phyloP scores from a whole-genome alignment of 2,329 filamentous ascomycete species.

The Aspergillus ochraceus region DNA sequence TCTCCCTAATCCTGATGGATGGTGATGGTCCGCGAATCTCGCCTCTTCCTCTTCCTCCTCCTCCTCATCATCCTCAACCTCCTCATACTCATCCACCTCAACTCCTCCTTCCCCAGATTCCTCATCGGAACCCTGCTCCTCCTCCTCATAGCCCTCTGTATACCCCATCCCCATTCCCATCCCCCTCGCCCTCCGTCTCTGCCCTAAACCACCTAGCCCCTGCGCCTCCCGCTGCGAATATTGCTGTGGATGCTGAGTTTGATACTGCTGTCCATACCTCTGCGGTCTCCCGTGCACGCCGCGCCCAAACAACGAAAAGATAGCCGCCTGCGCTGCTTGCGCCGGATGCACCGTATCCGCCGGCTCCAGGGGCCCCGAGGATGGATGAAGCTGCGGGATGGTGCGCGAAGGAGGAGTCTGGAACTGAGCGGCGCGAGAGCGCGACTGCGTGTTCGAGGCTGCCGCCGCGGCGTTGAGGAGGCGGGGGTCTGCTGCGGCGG shows the following conservation, averaged over 20 bases:
- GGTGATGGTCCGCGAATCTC: conserved; percentile 14
- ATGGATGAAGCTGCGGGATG: conserved; percentile 27
- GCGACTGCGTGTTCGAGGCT: conserved; percentile 8
- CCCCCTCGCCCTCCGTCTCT: background rate
- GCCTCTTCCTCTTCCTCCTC: conserved; percentile 22
- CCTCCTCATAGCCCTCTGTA: conserved; percentile 12
- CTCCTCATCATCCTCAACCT: conserved; percentile 18
- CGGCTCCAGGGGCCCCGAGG: conserved; percentile 26
- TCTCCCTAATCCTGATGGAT: background rate
- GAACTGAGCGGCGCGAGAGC: conserved; percentile 21
- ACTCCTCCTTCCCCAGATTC: background rate
- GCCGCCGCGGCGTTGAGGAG: background rate
- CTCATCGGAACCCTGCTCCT: background rate
- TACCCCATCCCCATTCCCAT: background rate
- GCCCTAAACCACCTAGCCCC: background rate
- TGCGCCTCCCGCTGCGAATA: background rate
- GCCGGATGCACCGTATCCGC: conserved; percentile 22
- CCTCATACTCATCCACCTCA: background rate
- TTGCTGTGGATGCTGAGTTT: too few species aligned
- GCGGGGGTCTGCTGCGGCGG: background rate
- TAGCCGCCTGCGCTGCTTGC: conserved; percentile 22
- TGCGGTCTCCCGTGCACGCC: conserved; percentile 11
- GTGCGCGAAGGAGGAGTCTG: conserved; percentile 33
- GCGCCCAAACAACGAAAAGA: conserved; percentile 22
- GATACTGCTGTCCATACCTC: background rate